Evolutionary conservation across 805 yeast genomes (phyloP).

Genomic region (Jamesozyma rosinii): DNA sequence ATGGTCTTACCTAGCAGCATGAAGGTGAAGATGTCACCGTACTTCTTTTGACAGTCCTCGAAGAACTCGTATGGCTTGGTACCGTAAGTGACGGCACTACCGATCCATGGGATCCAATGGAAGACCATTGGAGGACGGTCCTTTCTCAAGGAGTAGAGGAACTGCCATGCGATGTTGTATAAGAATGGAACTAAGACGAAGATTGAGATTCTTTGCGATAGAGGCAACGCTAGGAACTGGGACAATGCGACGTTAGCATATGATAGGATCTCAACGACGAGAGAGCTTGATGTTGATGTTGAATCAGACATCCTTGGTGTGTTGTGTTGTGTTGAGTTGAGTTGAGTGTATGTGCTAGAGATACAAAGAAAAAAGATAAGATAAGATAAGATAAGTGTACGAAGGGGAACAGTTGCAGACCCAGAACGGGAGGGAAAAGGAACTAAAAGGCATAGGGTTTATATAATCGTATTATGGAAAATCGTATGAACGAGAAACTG

Average conservation of each 20-base stretch:
- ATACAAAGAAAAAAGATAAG: not conserved
- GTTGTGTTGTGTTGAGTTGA: not conserved
- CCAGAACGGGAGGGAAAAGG: not conserved
- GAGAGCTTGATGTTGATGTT: conserved; percentile 11
- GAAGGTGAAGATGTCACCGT: conserved; percentile 92
- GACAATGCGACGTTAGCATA: conserved; percentile 12
- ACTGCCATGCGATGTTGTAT: conserved; percentile 58
- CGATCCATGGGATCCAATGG: conserved; percentile 92
- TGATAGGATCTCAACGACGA: conserved; percentile 15
- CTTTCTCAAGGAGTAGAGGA: conserved; percentile 56
- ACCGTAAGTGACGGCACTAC: conserved; percentile 83
- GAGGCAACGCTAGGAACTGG: conserved; percentile 28
- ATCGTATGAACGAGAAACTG: no score
- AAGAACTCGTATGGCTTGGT: conserved; percentile 91
- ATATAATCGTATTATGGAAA: no score
- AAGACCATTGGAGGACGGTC: conserved; percentile 87
- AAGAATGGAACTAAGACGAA: conserved; percentile 44
- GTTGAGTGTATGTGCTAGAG: not conserved
- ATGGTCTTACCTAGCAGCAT: conserved; percentile 79
- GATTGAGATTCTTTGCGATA: conserved; percentile 32
- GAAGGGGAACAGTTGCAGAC: not conserved
- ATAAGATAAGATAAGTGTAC: not conserved
- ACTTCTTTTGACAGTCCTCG: conserved; percentile 61
- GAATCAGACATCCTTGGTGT: conserved; percentile 6
- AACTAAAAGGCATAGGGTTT: no score